Evolutionary conservation across 2,329 filamentous ascomycete species (phyloP), one percentile per base, ranked within the genome.

Genomic region (Coniochaeta ligniaria): DNA sequence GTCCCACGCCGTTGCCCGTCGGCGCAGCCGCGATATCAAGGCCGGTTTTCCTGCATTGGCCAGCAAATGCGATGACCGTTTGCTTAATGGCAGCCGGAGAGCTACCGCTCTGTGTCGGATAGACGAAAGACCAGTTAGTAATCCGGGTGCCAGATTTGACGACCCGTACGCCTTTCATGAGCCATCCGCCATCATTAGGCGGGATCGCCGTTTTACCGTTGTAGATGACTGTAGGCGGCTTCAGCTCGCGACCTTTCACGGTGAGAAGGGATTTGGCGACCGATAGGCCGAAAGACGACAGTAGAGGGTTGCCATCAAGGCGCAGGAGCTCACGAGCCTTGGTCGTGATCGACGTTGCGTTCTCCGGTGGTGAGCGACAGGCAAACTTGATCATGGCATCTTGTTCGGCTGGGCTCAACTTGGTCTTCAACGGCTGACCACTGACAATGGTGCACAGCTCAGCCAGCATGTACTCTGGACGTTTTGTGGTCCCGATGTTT

Each of bases 361-460:
- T 96, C 6, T 80, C 75, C 1, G 79, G 79, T 0, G 91, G 90
- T 0, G 75, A 75, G 4, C 88, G 82, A 60, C 88, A 90, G 1
- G 91, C 88, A 69, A 91, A 91, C 0, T 75, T 74, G 54, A 94
- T 85, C 90, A 95, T 93, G 0, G 75, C 68, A 0, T 81, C 78
- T 0, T 88, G 90, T 68, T 94, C 88, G 0, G 78, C 72, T 0
- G 80, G 76, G 0, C 71, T 79, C 17, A 93, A 76, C 66, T 86
- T 85, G 4, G 81, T 75, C 43, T 82, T 83, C 24, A 86, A 79
- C 0, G 82, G 72, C 68, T 95, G 90, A 0, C 89, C 89, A 1
- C 83, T 78, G 9, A 85, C 69, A 2, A 95, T 80, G 4, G 76
- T 72, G 63, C 89, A 86, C 6, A 86, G 75, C 69, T 93, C 88